Base-by-base conservation (phyloP, 2,329 filamentous ascomycete species). In the Penicillium sp. region DNA sequence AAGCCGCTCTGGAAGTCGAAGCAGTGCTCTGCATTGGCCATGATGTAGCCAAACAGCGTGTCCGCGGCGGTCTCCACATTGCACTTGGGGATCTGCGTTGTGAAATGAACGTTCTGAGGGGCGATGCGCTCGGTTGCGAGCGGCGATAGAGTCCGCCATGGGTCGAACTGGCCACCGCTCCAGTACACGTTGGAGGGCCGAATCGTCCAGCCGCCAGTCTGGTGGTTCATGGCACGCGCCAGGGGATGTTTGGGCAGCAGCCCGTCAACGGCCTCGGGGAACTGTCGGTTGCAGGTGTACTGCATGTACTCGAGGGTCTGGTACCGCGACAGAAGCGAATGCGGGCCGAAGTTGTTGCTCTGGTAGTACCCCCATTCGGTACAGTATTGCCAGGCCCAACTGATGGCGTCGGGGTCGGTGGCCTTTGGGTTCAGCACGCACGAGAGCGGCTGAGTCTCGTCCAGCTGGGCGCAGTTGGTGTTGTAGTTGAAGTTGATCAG, bases 321-420 rank as follows among this genome's bases (percentile, higher is more conserved):
- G 49, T 69, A 75, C 21, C 63, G 66, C 11, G 72, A 74, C 17
- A 74, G 58, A 7, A 78, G 57, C 23, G 72, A 67, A 40, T 71
- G 65, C 13, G 60, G 53, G n/a, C 73, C 72, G 1, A 69, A 54
- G 48, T 78, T 78, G 21, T 70, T 67, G 36, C 63, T 64, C 52
- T 74, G 71, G 52, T 70, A 73, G 56, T 64, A 77, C 7, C 74
- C 75, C 69, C 69, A 76, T 52, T 78, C 66, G 2, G 69, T 73
- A 56, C 75, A 78, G 51, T 71, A 73, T 50, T 78, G 73, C 72
- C 73, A 77, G 1, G 60, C 68, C 72, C 72, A 76, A 34, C 59
- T 57, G 44, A 76, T 71, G 2, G 43, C 50, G 6, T 62, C 48
- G 0, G 71, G 62, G 5, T 70, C 62, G 2, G 52, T 51, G 29